Percentiles rank a stretch among this genome's conserved stretches.
Conservation (phyloP, 805 yeast species). For the Cyberlindnera mrakii region DNA sequence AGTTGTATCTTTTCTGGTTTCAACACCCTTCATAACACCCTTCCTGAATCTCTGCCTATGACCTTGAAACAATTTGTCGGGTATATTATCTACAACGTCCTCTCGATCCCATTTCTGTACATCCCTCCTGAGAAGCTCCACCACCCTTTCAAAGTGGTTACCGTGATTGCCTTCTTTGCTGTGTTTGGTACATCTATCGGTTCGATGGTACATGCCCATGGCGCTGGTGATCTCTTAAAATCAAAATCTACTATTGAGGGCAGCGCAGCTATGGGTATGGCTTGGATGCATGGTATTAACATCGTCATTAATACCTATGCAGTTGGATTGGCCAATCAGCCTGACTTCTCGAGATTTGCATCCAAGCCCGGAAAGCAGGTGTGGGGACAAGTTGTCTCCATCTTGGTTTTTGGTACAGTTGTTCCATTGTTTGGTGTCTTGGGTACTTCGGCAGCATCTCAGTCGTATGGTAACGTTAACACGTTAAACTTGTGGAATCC, state of each 20-base stretch:
- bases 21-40: conserved; percentile 32
- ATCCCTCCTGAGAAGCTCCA: conserved; percentile 29
- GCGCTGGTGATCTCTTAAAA: conserved; percentile 28
- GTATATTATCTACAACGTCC: conserved; percentile 33
- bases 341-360: conserved; percentile 33
- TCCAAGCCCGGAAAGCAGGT: conserved; percentile 31
- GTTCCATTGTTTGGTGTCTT: conserved; percentile 42
- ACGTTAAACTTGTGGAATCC: conserved; percentile 39
- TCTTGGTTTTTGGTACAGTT: conserved; percentile 33
- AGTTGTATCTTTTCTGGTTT: conserved; percentile 34
- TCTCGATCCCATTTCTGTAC: conserved; percentile 25
- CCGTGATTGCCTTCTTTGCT: conserved; percentile 26
- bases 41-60: conserved; percentile 34
- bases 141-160: conserved; percentile 23
- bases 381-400: conserved; percentile 32
- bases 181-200: conserved; percentile 32
- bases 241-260: conserved; percentile 21
- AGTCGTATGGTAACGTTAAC: conserved; percentile 30
- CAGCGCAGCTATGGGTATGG: conserved; percentile 27
- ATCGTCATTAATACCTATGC: conserved; percentile 26
- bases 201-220: conserved; percentile 25
- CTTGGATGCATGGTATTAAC: conserved; percentile 26
- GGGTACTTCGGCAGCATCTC: conserved; percentile 37
- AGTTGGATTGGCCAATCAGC: conserved; percentile 27
- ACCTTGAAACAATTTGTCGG: conserved; percentile 36